phyloP scores from a whole-genome alignment of 2,329 filamentous ascomycete genomes.

The Samsoniella hepiali region DNA sequence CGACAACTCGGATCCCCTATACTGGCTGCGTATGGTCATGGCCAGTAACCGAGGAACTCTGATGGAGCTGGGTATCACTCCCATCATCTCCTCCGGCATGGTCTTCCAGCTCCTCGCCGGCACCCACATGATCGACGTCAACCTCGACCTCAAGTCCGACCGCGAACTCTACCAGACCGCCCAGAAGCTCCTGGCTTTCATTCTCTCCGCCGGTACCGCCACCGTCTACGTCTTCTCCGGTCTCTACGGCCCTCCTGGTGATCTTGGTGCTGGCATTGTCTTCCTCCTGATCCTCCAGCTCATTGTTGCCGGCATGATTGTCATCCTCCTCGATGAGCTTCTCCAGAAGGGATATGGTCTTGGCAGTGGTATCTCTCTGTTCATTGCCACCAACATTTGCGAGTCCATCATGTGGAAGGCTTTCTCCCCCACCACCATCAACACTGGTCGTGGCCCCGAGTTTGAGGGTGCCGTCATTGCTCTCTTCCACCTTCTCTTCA shows the following conservation, averaged over 20 bases:
- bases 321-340: slow-evolving; percentile 97
- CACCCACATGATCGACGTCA: slow-evolving; percentile 99
- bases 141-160: slow-evolving; percentile 99
- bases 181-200: slow-evolving; percentile 97
- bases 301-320: slow-evolving; percentile 94
- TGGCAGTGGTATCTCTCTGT: slow-evolving; percentile 96
- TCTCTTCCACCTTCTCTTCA: slow-evolving; percentile 95
- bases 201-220: slow-evolving; percentile 94
- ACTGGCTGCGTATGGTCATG: slow-evolving; percentile 99
- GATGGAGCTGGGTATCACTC: slow-evolving; percentile 96
- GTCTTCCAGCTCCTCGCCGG: slow-evolving; percentile 99
- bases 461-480: slow-evolving; percentile 98
- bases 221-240: slow-evolving; percentile 98
- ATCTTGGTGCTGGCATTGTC: slow-evolving; percentile 96
- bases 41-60: slow-evolving; percentile 95
- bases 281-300: slow-evolving; percentile 98
- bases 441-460: slow-evolving; percentile 97
- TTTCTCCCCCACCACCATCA: slow-evolving; percentile 98
- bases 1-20: slow-evolving; percentile 95
- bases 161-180: slow-evolving; percentile 99
- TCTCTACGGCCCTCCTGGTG: slow-evolving; percentile 93
- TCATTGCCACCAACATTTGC: slow-evolving; percentile 99
- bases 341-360: slow-evolving; percentile 99
- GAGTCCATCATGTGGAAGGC: slow-evolving; percentile 99
- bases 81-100: slow-evolving; percentile 99